These are phyloP conservation scores for Talaromyces atroroseus DNA, from an alignment of 2,329 filamentous ascomycete genomes.

Conservation along the genomic window DNA sequence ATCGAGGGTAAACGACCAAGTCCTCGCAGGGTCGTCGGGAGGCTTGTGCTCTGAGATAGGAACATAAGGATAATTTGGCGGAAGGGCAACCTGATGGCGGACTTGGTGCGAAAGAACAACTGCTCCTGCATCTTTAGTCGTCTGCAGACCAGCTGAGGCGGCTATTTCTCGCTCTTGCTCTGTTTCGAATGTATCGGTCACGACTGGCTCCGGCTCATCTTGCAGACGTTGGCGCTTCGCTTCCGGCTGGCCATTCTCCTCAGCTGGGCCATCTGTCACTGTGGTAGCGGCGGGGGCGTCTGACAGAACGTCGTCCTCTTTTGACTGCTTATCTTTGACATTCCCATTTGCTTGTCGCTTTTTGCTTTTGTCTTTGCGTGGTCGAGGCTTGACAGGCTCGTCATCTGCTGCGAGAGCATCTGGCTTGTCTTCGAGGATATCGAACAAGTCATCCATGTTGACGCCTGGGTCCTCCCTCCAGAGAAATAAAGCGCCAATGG, in stretches of 20 bases:
- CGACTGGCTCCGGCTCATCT: slow-evolving; percentile 67
- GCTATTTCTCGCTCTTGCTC: slow-evolving; percentile 88
- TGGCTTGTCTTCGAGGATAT: slow-evolving; percentile 69
- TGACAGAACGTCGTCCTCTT: slow-evolving; percentile 20
- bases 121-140: slow-evolving; percentile 54
- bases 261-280: slow-evolving; percentile 15
- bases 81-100: slow-evolving; percentile 92
- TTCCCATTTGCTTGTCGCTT: slow-evolving; percentile 82
- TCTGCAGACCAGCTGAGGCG: slow-evolving; percentile 64
- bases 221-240: slow-evolving; percentile 48
- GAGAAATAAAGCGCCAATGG: slow-evolving; percentile 5
- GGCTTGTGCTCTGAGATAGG: slow-evolving; percentile 92
- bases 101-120: slow-evolving; percentile 94
- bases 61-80: slow-evolving; percentile 88
- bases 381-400: slow-evolving; percentile 28
- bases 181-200: slow-evolving; percentile 92
- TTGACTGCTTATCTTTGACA: slow-evolving; percentile 54
- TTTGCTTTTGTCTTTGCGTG: slow-evolving; percentile 62
- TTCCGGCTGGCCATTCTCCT: slow-evolving; percentile 35
- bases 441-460: slow-evolving; percentile 72
- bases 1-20: slow-evolving; percentile 86
- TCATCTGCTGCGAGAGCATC: slow-evolving; percentile 36
- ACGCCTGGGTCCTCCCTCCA: slow-evolving; percentile 4
- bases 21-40: slow-evolving; percentile 77
- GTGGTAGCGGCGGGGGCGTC: slow-evolving; percentile 18